Evolutionary conservation across 2,329 filamentous ascomycete genomes (phyloP), one percentile per base, ranked within the genome.

Genomic region (Zasmidium angulare): DNA sequence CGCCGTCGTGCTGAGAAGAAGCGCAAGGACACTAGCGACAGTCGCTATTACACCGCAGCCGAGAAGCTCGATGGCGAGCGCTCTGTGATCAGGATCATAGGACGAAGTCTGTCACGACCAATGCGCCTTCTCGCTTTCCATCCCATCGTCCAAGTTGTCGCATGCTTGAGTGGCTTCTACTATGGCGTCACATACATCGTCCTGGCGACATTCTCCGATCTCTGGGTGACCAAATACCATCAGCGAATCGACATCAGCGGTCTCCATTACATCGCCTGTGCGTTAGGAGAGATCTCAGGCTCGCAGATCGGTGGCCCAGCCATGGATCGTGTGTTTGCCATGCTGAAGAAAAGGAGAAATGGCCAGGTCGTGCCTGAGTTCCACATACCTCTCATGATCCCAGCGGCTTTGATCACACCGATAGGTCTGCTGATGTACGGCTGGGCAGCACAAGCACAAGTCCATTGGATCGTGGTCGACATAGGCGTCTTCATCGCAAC

Each of bases 41-140:
- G 66, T 1, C 63, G 69, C 10, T 76, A 75, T 50, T 20, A 90
- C 49, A 93, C 90, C 0, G 89, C 55, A 1, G 50, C 50, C n/a
- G 63, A 62, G 46, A 43, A 56, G 20, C 53, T 57, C 1, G 52
- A 63, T 49, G 54, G 43, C 12, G 53, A 55, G 4, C 43, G 29
- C 11, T 59, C 59, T 3, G 26, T 56, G 12, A 17, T 48, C 14
- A 21, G 31, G 1, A 74, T 4, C 74, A 75, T 70, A 1, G 40
- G 22, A 4, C 29, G n/a, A 52, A 75, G 77, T 17, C 67, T 84
- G 20, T 72, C 77, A 1, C 77, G 84, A 0, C 63, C 66, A 10
- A 23, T 68, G 2, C 57, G 59, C 4, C 53, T 68, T 10, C 59
- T 68, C 20, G 46, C 55, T 3, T 59, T 61, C 20, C 62, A 67